Evolutionary conservation across 768 basidiomycete genomes (phyloP), one percentile per base, ranked within the genome.

Genomic region (Gymnopilus dilepis): DNA sequence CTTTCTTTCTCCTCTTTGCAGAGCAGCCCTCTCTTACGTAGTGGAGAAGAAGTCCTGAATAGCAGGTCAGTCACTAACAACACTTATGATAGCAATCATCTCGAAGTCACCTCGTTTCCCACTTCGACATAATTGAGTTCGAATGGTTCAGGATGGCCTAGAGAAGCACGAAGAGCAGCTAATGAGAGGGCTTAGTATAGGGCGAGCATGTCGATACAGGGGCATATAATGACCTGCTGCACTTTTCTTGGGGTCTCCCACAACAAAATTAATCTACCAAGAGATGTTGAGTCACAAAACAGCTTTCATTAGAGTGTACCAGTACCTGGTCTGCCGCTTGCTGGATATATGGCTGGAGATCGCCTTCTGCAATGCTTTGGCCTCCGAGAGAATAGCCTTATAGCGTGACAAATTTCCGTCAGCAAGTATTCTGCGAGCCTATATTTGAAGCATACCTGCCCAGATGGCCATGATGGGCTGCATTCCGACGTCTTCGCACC

Each of bases 111-210:
- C 70, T 88, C 86, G 65, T 88, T 88, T 19, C 86, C 86, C 11
- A 86, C 72, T 67, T 86, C 84, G 4, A 86, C 74, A 60, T 76
- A 83, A 1, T 69, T 76, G 56, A 88, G 70, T 0, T 67, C 66
- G 69, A 85, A 88, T 0, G 86, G 85, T 21, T 79, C 76, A 3
- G 83, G 79, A 47, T 79, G 85, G 19, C 86, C 87, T 9, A 86
- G 72, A 2, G 84, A 83, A 4, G 65, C 53, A 22, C 59, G 48
- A 22, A 60, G 22, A 13, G 62, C 59, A 58, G 62, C 62, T 64
- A 31, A 19, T 19, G 34, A 30, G 13, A 59, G 15, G 40, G 24
- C 1, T 37, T 4, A 45, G 17, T 38, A 2, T 28, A 8, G 6
- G 15, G 4, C 26, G 21, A 9, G 6, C n/a, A 19, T 40, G 28